Conservation (phyloP, 352 stramenopile species). For the Sclerospora graminicola region DNA sequence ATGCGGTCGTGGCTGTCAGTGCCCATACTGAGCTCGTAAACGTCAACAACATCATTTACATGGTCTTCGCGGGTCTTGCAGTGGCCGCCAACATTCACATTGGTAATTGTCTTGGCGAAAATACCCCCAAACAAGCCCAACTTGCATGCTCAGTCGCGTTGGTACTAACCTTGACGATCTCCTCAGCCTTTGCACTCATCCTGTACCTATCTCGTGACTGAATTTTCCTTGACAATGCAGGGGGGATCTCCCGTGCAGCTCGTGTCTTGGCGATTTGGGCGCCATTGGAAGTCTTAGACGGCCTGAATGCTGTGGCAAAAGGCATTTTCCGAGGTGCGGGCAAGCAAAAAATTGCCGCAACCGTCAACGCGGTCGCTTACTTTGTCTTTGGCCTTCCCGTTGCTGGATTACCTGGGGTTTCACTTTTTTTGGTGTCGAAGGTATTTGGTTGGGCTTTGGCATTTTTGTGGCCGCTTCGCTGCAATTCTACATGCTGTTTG, state of each 20-base stretch:
- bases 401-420: constrained; percentile 44
- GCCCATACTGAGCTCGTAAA: constrained; percentile 56
- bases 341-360: constrained; percentile 42
- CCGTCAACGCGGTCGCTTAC: constrained; percentile 63
- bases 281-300: constrained; percentile 40
- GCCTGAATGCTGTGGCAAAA: constrained; percentile 39
- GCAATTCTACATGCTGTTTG: constrained; percentile 30
- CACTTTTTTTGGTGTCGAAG: constrained; percentile 31
- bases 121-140: constrained; percentile 29
- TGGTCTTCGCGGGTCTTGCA: constrained; percentile 45
- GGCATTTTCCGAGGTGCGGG: constrained; percentile 60
- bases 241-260: constrained; percentile 27
- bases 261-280: constrained; percentile 33
- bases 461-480: constrained; percentile 25
- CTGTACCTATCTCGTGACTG: constrained; percentile 12
- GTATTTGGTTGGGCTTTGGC: constrained; percentile 49
- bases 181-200: constrained; percentile 13
- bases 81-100: constrained; percentile 49
- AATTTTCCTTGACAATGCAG: constrained; percentile 34
- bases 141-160: constrained; percentile 30
- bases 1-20: constrained; percentile 40
- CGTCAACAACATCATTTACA: constrained; percentile 52
- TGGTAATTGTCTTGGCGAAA: constrained; percentile 50
- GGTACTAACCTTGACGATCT: constrained; percentile 22
- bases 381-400: constrained; percentile 68